Evolutionary conservation across 371 early-diverging fungal species (phyloP).

Genomic region (Amoeboaphelidium protococcarum): DNA sequence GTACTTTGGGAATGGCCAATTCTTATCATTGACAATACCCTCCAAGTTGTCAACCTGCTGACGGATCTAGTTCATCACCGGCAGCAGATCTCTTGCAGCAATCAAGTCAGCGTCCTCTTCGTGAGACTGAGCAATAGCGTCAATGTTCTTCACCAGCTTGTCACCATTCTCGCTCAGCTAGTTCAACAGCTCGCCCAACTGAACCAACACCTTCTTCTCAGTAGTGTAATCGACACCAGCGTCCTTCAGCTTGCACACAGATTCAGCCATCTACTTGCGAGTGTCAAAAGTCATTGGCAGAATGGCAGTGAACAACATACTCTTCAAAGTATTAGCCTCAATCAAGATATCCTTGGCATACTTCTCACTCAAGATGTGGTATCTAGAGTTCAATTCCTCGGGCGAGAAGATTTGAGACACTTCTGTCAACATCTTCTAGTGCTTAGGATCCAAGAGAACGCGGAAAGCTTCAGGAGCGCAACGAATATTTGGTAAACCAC

Average conservation of each 20-base stretch:
- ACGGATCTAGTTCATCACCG: conserved; percentile 43
- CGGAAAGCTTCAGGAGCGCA: conserved; percentile 62
- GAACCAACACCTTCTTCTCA: conserved; percentile 37
- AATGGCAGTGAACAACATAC: conserved; percentile 50
- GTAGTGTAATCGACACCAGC: conserved; percentile 23
- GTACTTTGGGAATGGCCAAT: conserved; percentile 89
- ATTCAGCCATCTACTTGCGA: conserved; percentile 58
- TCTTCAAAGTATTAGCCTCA: conserved; percentile 71
- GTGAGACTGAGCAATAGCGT: conserved; percentile 21
- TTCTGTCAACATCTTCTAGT: conserved; percentile 44
- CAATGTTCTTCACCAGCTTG: conserved; percentile 26
- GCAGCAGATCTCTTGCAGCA: conserved; percentile 28
- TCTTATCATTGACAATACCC: conserved; percentile 48
- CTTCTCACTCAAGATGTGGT: conserved; percentile 75
- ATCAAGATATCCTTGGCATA: conserved; percentile 82
- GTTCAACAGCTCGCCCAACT: conserved; percentile 29
- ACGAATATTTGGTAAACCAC: conserved; percentile 78
- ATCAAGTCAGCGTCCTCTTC: conserved; percentile 23
- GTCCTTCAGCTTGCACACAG: conserved; percentile 31
- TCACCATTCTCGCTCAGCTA: conserved; percentile 24
- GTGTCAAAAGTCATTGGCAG: conserved; percentile 65
- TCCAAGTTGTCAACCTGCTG: conserved; percentile 47
- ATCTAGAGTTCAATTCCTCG: conserved; percentile 65
- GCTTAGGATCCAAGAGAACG: conserved; percentile 33
- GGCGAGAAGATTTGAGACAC: conserved; percentile 54